Conservation (phyloP, 805 yeast genomes). For the Metschnikowia orientalis region DNA sequence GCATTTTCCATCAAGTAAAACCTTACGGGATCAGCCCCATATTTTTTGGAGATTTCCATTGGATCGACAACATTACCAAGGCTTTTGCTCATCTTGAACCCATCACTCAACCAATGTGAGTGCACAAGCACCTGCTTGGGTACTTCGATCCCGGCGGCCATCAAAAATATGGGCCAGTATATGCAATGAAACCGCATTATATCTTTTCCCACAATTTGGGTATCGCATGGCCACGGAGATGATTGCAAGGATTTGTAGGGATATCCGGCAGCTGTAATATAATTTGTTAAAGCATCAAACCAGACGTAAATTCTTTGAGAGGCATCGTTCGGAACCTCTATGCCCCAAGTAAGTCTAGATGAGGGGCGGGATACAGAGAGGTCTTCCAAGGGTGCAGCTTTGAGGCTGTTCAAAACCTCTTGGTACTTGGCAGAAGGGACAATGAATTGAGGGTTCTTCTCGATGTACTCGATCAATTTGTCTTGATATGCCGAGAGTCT, state of each 20-base stretch:
- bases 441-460: constrained; percentile 54
- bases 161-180: constrained; percentile 88
- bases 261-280: constrained; percentile 67
- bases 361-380: constrained; percentile 86
- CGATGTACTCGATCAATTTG: constrained; percentile 46
- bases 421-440: constrained; percentile 55
- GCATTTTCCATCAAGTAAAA: constrained; percentile 75
- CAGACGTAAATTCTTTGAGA: constrained; percentile 87
- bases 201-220: constrained; percentile 89
- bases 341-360: constrained; percentile 80
- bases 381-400: constrained; percentile 48
- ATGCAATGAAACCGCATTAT: constrained; percentile 83
- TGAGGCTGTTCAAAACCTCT: constrained; percentile 57
- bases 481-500: constrained; percentile 58
- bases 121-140: constrained; percentile 83
- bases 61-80: constrained; percentile 95
- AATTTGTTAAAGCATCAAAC: constrained; percentile 92
- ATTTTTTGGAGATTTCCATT: constrained; percentile 50
- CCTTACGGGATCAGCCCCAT: constrained; percentile 71
- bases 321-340: constrained; percentile 76
- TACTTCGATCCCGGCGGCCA: constrained; percentile 71
- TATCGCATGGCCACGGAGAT: constrained; percentile 55
- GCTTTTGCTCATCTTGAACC: constrained; percentile 90
- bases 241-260: constrained; percentile 17
- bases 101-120: constrained; percentile 90